Percentiles rank a stretch among this genome's conserved stretches.
Conservation (phyloP, 1,139 yeast species). For the Hemisphaericaspora subhashii region DNA sequence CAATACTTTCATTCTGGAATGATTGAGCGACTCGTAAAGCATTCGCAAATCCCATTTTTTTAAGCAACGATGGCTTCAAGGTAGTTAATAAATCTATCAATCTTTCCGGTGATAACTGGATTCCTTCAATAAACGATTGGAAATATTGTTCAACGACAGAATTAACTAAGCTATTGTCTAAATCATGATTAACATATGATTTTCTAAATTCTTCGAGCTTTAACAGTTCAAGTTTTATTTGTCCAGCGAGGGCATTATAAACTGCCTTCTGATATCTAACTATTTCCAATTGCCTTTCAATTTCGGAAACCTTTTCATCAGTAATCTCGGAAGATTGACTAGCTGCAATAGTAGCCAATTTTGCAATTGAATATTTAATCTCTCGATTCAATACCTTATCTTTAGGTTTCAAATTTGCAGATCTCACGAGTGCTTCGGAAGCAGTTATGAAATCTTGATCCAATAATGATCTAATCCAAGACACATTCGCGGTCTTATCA, state of each 20-base stretch:
- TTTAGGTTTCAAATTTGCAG: conserved; percentile 35
- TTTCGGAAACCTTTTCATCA: conserved; percentile 8
- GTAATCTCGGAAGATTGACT: conserved; percentile 7
- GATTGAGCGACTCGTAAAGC: conserved; percentile 38
- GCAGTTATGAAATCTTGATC: conserved; percentile 54
- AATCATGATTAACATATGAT: conserved; percentile 29
- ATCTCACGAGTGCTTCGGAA: conserved; percentile 42
- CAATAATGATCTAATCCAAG: conserved; percentile 73
- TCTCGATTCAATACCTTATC: conserved; percentile 51
- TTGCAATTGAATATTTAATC: conserved; percentile 70
- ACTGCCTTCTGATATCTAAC: conserved; percentile 11
- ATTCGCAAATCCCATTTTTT: conserved; percentile 29
- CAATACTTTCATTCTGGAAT: conserved; percentile 25
- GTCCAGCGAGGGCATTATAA: conserved; percentile 17
- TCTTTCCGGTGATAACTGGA: conserved; percentile 44
- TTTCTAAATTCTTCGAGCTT: conserved; percentile 48
- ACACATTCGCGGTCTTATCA: conserved; percentile 52
- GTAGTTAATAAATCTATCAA: conserved; percentile 61
- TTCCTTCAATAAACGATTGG: conserved; percentile 29
- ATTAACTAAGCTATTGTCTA: conserved; percentile 5
- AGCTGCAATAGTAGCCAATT: conserved; percentile 48
- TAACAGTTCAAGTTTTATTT: conserved; percentile 27
- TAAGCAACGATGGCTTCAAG: conserved; percentile 32
- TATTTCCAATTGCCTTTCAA: conserved; percentile 13
- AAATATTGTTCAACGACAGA: conserved; percentile 14